phyloP scores from a whole-genome alignment of 2,329 filamentous ascomycete genomes.

The Bertia moriformis region DNA sequence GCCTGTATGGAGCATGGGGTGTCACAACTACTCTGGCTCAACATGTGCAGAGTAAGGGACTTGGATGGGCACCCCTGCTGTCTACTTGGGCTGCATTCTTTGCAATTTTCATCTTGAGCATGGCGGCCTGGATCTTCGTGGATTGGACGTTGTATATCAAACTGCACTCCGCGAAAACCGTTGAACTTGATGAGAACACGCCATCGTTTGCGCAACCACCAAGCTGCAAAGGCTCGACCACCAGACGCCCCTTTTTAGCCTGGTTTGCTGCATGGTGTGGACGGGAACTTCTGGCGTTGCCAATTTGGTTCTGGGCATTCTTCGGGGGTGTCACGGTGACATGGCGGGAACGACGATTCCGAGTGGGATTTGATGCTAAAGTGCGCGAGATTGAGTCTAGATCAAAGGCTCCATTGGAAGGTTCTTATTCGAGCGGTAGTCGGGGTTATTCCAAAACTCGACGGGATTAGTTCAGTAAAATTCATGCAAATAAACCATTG shows the following conservation, averaged over 20 bases:
- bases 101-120: slow-evolving; percentile 49
- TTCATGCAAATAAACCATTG: no score
- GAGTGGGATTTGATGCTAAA: slow-evolving; percentile 70
- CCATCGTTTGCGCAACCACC: slow-evolving; percentile 53
- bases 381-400: slow-evolving; percentile 33
- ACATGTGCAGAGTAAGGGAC: slow-evolving; percentile 11
- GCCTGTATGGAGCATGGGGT: slow-evolving; percentile 64
- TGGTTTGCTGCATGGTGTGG: slow-evolving; percentile 79
- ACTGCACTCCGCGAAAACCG: slow-evolving; percentile 58
- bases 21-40: slow-evolving; percentile 46
- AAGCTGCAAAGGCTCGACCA: slow-evolving; percentile 3
- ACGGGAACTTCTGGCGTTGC: slow-evolving; percentile 67
- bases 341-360: slow-evolving; percentile 75
- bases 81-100: slow-evolving; percentile 51
- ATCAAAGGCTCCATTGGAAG: neutral
- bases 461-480: no score
- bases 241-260: slow-evolving; percentile 42
- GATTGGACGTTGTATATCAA: slow-evolving; percentile 63
- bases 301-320: slow-evolving; percentile 82
- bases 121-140: slow-evolving; percentile 56
- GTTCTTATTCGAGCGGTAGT: neutral
- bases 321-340: slow-evolving; percentile 73
- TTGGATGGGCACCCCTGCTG: slow-evolving; percentile 35
- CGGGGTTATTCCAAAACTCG: neutral
- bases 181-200: slow-evolving; percentile 59